These are phyloP conservation scores for Ocimum tenuiflorum DNA, from an alignment of 257 asterid genomes.

Conservation along the genomic window DNA sequence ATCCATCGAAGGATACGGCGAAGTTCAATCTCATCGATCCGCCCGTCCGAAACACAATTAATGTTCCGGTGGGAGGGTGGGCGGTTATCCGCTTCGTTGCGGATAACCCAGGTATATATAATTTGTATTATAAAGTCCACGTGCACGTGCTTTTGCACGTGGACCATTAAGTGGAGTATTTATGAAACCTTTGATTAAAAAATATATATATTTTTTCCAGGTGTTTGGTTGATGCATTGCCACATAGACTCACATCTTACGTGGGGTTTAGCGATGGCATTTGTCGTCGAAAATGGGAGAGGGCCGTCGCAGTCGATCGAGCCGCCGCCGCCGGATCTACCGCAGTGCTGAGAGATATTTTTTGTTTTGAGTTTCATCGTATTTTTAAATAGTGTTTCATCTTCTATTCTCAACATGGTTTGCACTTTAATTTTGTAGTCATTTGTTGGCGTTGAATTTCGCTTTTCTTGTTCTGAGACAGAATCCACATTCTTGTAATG, in stretches of 20 bases:
- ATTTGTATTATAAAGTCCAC: no score
- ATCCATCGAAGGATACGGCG: constrained; percentile 33
- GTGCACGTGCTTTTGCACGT: no score
- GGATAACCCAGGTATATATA: constrained; percentile 69
- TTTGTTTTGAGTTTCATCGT: no score
- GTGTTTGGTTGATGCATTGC: constrained; percentile 64
- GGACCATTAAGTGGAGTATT: no score
- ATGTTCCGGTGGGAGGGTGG: constrained; percentile 70
- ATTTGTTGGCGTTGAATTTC: no score
- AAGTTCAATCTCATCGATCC: constrained; percentile 56
- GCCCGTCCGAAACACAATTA: constrained; percentile 55
- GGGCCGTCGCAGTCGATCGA: constrained; percentile 40
- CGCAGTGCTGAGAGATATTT: constrained; percentile 31
- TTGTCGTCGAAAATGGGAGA: constrained; percentile 52
- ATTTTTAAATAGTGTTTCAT: no score
- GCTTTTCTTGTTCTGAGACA: no score
- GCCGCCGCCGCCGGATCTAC: constrained; percentile 57
- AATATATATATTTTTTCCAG: no score
- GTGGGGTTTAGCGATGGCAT: constrained; percentile 53
- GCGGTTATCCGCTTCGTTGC: constrained; percentile 59
- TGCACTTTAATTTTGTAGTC: no score
- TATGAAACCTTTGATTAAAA: no score
- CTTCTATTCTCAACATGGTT: no score
- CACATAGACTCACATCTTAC: constrained; percentile 65
- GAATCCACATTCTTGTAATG: no score